Conservation (phyloP, 257 asterid species). For the Verbascum thapsus region DNA sequence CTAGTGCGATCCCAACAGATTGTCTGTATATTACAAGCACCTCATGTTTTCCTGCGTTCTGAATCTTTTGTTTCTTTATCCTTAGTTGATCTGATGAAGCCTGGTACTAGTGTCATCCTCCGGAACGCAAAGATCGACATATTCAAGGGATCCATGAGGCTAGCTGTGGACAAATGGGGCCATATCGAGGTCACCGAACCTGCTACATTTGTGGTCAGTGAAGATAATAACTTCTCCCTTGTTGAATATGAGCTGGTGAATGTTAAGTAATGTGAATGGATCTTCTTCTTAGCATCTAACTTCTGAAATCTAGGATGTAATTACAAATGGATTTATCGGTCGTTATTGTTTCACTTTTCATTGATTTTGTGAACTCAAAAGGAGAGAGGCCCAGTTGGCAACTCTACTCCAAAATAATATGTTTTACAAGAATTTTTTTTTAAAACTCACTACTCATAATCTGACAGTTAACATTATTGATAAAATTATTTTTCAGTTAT, state of each 20-base stretch:
- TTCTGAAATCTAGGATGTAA: slow-evolving; percentile 24
- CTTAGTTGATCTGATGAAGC: slow-evolving; percentile 66
- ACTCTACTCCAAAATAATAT: too few species aligned
- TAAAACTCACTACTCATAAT: too few species aligned
- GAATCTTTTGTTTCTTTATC: not conserved
- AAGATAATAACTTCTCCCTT: slow-evolving; percentile 64
- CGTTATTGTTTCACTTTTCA: slow-evolving; percentile 7
- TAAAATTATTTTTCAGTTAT: too few species aligned
- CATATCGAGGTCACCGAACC: slow-evolving; percentile 58
- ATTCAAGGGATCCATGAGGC: slow-evolving; percentile 75
- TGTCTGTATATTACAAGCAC: not conserved
- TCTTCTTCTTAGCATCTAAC: slow-evolving; percentile 3
- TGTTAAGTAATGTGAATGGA: slow-evolving; percentile 32
- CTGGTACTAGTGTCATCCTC: slow-evolving; percentile 51
- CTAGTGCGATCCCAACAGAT: too few species aligned
- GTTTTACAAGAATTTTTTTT: too few species aligned
- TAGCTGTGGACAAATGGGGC: slow-evolving; percentile 80
- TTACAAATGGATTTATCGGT: slow-evolving; percentile 25
- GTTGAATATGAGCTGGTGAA: slow-evolving; percentile 71
- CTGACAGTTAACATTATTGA: too few species aligned
- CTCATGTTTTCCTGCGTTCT: not conserved
- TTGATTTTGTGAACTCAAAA: too few species aligned
- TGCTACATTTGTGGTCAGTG: slow-evolving; percentile 54
- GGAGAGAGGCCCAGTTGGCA: too few species aligned
- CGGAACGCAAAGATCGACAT: slow-evolving; percentile 74